These are phyloP conservation scores for Yamadazyma pseudoaaseri DNA, from an alignment of 1,139 yeast genomes.

Conservation along the genomic window DNA sequence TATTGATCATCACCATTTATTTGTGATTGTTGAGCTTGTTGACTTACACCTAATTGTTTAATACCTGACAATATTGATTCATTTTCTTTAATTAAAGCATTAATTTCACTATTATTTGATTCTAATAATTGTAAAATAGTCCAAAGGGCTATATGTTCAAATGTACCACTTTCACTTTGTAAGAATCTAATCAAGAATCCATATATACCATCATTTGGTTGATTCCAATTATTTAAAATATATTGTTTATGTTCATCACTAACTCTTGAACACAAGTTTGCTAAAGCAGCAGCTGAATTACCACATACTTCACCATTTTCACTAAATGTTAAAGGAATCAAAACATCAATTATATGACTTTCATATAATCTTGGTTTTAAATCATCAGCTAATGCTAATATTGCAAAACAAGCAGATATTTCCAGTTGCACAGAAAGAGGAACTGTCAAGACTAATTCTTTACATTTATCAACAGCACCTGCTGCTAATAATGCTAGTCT, in stretches of 20 bases:
- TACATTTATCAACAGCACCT: conserved; percentile 93
- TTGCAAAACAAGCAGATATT: conserved; percentile 96
- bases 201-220: conserved; percentile 81
- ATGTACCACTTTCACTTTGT: conserved; percentile 87
- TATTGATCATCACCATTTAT: conserved; percentile 32
- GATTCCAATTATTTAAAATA: conserved; percentile 75
- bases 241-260: conserved; percentile 68
- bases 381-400: conserved; percentile 93
- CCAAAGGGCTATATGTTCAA: conserved; percentile 98
- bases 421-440: conserved; percentile 93
- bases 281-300: conserved; percentile 97
- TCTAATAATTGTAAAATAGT: conserved; percentile 90
- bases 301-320: conserved; percentile 96
- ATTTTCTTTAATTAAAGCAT: conserved; percentile 59
- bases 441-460: conserved; percentile 78
- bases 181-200: conserved; percentile 82
- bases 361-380: conserved; percentile 83
- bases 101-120: conserved; percentile 73
- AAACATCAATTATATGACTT: conserved; percentile 81
- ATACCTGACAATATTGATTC: conserved; percentile 57
- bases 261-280: conserved; percentile 90
- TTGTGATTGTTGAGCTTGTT: conserved; percentile 32
- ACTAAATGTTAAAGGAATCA: conserved; percentile 87
- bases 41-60: conserved; percentile 47
- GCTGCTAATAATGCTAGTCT: conserved; percentile 90